phyloP scores from a whole-genome alignment of 805 yeast species.

The Myxozyma mucilagina region DNA sequence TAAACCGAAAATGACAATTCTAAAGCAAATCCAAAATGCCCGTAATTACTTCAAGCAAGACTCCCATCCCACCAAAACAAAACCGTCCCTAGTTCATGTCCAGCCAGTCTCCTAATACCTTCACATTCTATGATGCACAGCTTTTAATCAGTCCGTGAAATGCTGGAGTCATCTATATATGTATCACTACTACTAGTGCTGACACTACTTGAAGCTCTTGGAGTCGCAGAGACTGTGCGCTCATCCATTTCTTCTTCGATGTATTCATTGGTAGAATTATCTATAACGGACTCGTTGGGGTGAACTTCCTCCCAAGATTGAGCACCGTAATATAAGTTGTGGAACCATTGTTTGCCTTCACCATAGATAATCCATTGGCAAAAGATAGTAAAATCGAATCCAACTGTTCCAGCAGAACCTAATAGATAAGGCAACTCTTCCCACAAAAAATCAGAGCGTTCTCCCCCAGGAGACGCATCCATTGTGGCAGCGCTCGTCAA shows the following conservation, averaged over 20 bases:
- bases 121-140: too few species aligned
- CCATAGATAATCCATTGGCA: conserved; percentile 37
- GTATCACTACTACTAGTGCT: conserved; percentile 16
- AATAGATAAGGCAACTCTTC: conserved; percentile 79
- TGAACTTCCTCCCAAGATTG: conserved; percentile 20
- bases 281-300: neutral
- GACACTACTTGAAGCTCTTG: conserved; percentile 1
- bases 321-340: conserved; percentile 22
- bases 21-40: neutral
- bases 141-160: too few species aligned
- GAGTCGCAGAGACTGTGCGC: neutral
- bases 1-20: neutral
- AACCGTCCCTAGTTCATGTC: neutral
- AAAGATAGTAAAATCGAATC: conserved; percentile 62
- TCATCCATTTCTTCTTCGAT: conserved; percentile 2
- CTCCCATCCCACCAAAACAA: neutral
- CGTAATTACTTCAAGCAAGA: neutral
- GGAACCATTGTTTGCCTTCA: conserved; percentile 27
- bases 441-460: conserved; percentile 52
- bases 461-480: conserved; percentile 33
- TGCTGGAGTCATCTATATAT: neutral
- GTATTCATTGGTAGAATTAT: neutral
- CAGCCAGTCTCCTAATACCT: too few species aligned
- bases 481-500: conserved; percentile 50
- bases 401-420: conserved; percentile 83